These are phyloP conservation scores for Penicillium corylophilum DNA, from an alignment of 2,329 filamentous ascomycete genomes.

Conservation along the genomic window DNA sequence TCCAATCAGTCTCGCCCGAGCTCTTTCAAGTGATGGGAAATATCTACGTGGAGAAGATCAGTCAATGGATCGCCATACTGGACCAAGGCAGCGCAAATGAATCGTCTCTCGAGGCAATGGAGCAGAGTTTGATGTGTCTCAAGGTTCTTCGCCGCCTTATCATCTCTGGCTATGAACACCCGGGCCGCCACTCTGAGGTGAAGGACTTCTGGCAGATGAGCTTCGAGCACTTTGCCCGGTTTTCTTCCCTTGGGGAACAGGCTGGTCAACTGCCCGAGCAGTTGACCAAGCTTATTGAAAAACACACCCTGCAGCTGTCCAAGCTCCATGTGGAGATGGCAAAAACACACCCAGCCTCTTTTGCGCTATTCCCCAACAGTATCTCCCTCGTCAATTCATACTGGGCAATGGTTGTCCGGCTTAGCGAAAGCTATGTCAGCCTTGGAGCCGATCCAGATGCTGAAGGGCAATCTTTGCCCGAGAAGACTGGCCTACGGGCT, in stretches of 20 bases:
- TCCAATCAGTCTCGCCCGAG: conserved; percentile 78
- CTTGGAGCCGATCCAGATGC: conserved; percentile 46
- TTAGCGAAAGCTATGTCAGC: conserved; percentile 66
- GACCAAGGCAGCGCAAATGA: conserved; percentile 59
- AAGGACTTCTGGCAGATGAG: conserved; percentile 78
- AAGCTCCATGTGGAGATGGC: conserved; percentile 91
- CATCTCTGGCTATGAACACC: conserved; percentile 78
- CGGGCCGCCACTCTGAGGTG: conserved; percentile 74
- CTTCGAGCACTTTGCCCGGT: conserved; percentile 72
- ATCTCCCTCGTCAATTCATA: conserved; percentile 76
- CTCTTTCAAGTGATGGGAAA: conserved; percentile 75
- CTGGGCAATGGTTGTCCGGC: conserved; percentile 76
- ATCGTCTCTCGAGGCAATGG: conserved; percentile 63
- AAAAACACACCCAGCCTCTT: conserved; percentile 74
- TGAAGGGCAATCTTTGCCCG: conserved; percentile 60
- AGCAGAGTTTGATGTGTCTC: conserved; percentile 74
- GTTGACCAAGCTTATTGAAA: conserved; percentile 67
- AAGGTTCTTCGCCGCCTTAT: conserved; percentile 78
- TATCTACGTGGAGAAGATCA: conserved; percentile 74
- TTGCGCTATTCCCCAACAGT: conserved; percentile 77
- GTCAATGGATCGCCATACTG: conserved; percentile 65
- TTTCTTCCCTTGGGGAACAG: conserved; percentile 58
- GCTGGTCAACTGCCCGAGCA: conserved; percentile 53
- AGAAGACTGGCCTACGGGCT: conserved; percentile 79
- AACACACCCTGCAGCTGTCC: conserved; percentile 83